Evolutionary conservation across 352 stramenopile genomes (phyloP), one percentile per base, ranked within the genome.

Genomic region (Phytophthora kernoviae): DNA sequence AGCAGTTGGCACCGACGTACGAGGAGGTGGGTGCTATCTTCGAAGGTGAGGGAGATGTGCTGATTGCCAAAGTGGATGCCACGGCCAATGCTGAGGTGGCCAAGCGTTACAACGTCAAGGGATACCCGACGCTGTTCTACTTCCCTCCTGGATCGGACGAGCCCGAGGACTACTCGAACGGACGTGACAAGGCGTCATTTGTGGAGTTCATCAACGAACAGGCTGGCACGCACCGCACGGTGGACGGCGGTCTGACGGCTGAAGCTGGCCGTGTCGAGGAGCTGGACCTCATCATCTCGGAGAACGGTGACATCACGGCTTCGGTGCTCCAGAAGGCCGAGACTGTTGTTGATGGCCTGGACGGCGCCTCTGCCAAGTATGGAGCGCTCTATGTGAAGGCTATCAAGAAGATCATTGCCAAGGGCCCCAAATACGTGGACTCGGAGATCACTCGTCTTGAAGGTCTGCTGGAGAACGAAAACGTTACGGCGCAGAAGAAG

Each of bases 91-190:
- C 54, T 2, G 78, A 80, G 33, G 53, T 94, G 24, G 83, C 71
- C n/a, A 58, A 61, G 39, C 81, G 84, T 61, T 97, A 93, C 70
- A 91, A 87, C 46, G 84, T 98, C 26, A 91, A 80, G 51, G 90
- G 92, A 22, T 98, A 91, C 81, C 92, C 92, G 27, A 97, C 91
- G 48, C 80, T 98, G 68, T 96, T 96, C 75, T 97, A 96, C 77
- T 98, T 97, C 54, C 75, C 84, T 0, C 78, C 79, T 0, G 87
- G 77, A 47, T 80, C 84, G 51, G 76, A 86, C 39, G 89, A 96
- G 49, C 74, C 87, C 18, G 83, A 96, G 61, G 79, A 95, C 70
- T 98, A 97, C 73, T 78, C 76, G 48, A 77, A 76, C 42, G 89
- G 81, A 43, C 86, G 90, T 32, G 86, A 96, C 68, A 87, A 97